Percentiles rank a stretch among this genome's conserved stretches.
phyloP scores from a whole-genome alignment of 2,329 filamentous ascomycete species.

The Hymenotorrendiella dingleyae region DNA sequence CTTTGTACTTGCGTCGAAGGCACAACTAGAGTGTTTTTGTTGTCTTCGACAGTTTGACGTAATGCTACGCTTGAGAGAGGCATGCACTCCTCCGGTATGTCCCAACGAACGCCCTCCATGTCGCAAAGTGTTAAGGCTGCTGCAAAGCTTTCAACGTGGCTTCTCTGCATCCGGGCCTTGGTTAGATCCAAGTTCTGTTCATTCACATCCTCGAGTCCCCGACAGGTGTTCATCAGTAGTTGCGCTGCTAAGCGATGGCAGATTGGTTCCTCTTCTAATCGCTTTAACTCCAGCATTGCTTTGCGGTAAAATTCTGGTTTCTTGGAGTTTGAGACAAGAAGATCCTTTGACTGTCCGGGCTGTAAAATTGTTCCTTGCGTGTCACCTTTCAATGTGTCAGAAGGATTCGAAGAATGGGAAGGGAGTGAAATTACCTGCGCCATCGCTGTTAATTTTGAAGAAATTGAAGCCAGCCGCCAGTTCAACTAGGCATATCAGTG shows the following conservation, averaged over 20 bases:
- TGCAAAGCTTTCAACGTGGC: slow-evolving; percentile 51
- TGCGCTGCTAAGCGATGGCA: slow-evolving; percentile 30
- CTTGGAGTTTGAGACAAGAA: slow-evolving; percentile 8
- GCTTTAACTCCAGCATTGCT: slow-evolving; percentile 28
- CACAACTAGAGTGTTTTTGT: slow-evolving; percentile 28
- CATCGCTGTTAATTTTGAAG: no score
- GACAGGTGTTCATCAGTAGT: slow-evolving; percentile 30
- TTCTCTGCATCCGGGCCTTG: slow-evolving; percentile 33
- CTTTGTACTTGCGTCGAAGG: slow-evolving; percentile 33
- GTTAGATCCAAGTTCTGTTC: slow-evolving; percentile 26
- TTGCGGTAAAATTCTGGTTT: slow-evolving; percentile 28
- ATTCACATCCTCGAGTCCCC: slow-evolving; percentile 24
- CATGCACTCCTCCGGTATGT: slow-evolving; percentile 45
- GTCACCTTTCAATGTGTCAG: no score
- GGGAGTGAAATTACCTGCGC: neutral
- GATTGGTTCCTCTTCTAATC: slow-evolving; percentile 28
- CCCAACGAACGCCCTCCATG: slow-evolving; percentile 44
- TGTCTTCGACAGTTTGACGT: slow-evolving; percentile 32
- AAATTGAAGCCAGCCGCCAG: no score
- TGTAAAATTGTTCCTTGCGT: no score
- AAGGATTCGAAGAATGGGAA: neutral
- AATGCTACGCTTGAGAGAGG: slow-evolving; percentile 34
- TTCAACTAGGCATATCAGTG: no score
- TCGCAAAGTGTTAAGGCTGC: slow-evolving; percentile 59
- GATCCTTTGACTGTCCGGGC: no score